Percentiles rank a stretch among this genome's conserved stretches.
These are phyloP conservation scores for Podospora sp. DNA, from an alignment of 495 filamentous ascomycete species.

Conservation along the genomic window DNA sequence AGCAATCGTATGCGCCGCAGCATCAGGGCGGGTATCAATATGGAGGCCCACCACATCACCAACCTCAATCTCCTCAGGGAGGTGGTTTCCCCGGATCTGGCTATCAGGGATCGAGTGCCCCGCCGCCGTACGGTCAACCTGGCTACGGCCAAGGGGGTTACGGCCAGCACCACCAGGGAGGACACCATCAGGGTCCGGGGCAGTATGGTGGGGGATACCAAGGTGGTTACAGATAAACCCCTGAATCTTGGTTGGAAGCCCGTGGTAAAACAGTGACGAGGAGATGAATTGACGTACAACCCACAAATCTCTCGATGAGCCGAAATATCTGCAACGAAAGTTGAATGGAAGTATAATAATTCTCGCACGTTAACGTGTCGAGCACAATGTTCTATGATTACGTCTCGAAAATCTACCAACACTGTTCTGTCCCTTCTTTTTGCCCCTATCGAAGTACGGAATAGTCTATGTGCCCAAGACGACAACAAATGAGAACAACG, in stretches of 20 bases:
- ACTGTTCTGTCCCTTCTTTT: too few relatives aligned
- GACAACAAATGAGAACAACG: not conserved
- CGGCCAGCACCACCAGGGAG: not conserved
- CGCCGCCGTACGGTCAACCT: not conserved
- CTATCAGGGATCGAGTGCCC: not conserved
- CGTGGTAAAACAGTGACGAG: too few relatives aligned
- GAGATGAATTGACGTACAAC: too few relatives aligned
- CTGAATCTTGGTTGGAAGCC: not conserved
- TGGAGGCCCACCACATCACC: not conserved
- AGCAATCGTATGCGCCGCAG: conserved; percentile 1
- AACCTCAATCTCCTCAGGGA: not conserved
- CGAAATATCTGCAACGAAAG: too few relatives aligned
- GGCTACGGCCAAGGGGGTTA: not conserved
- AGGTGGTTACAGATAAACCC: conserved; percentile 12
- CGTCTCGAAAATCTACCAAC: too few relatives aligned
- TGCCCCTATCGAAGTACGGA: too few relatives aligned
- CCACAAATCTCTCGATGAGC: too few relatives aligned
- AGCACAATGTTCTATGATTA: too few relatives aligned
- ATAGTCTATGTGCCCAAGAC: not conserved
- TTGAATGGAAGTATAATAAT: too few relatives aligned
- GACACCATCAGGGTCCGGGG: not conserved
- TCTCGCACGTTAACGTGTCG: too few relatives aligned
- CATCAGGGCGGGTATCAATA: conserved; percentile 16
- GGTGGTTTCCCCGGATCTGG: conserved; percentile 1
- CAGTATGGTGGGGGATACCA: not conserved